Evolutionary conservation across 345 rosid genomes (phyloP).

Genomic region (Populus davidiana): DNA sequence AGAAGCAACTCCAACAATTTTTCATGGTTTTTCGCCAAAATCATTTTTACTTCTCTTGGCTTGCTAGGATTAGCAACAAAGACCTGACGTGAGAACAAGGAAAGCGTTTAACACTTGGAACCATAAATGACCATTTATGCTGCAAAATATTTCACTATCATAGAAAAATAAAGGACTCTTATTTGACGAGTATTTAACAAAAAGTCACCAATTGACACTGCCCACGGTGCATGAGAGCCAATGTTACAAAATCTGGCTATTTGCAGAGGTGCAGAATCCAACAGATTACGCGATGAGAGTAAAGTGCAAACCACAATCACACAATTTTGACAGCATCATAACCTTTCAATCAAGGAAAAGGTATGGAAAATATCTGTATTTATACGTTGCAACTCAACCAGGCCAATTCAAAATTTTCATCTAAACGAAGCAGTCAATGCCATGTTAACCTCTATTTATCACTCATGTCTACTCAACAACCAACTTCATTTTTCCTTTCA

Average conservation of each 20-base stretch:
- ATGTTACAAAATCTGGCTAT: not conserved
- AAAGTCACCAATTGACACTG: not conserved
- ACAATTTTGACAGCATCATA: not conserved
- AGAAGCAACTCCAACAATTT: slow-evolving; percentile 63
- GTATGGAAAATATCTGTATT: not conserved
- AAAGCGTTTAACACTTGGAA: not conserved
- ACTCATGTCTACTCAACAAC: not conserved
- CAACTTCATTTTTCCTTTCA: not conserved
- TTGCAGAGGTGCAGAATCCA: not conserved
- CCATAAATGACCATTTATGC: not conserved
- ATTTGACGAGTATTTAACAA: not conserved
- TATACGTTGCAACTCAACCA: not conserved
- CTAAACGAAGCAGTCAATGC: not conserved
- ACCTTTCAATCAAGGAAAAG: not conserved
- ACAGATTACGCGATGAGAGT: not conserved
- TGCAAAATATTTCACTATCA: not conserved
- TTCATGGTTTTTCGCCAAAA: slow-evolving; percentile 78
- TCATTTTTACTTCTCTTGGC: slow-evolving; percentile 78
- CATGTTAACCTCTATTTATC: not conserved
- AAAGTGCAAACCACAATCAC: not conserved
- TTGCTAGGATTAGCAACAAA: slow-evolving; percentile 98
- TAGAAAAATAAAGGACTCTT: not conserved
- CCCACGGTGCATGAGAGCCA: not conserved
- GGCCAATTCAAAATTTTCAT: not conserved
- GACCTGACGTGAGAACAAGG: slow-evolving; percentile 41